Conservation (phyloP, 306 rosid genomes). For the Senna siamea region DNA sequence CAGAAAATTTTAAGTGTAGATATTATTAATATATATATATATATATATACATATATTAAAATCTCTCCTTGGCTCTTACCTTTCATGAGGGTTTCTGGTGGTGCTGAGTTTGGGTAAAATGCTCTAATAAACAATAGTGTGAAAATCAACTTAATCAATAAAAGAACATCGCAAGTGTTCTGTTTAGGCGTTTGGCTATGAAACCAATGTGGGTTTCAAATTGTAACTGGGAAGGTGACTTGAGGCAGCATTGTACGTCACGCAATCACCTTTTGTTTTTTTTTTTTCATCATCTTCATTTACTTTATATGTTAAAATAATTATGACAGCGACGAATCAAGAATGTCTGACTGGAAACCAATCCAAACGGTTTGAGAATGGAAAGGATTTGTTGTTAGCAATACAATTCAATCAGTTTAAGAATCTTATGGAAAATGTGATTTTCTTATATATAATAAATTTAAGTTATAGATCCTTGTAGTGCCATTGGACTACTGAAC, state of each 20-base stretch:
- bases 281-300: background rate
- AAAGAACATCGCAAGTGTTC: background rate
- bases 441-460: too few species aligned
- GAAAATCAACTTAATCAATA: background rate
- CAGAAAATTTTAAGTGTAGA: too few species aligned
- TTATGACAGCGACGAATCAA: constrained; percentile 3
- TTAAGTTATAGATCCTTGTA: too few species aligned
- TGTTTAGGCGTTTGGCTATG: background rate
- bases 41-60: too few species aligned
- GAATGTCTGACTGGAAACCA: constrained; percentile 7
- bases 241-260: constrained; percentile 3
- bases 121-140: background rate
- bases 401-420: background rate
- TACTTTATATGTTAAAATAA: background rate
- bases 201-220: background rate
- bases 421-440: too few species aligned
- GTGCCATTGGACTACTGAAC: too few species aligned
- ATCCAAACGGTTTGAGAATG: background rate
- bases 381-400: background rate
- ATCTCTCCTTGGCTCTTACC: too few species aligned
- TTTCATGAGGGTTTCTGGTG: too few species aligned
- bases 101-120: too few species aligned
- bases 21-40: too few species aligned
- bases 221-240: background rate
- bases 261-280: constrained; percentile 7